These are phyloP conservation scores for Candida xyloterini DNA, from an alignment of 805 yeast species.

Conservation along the genomic window DNA sequence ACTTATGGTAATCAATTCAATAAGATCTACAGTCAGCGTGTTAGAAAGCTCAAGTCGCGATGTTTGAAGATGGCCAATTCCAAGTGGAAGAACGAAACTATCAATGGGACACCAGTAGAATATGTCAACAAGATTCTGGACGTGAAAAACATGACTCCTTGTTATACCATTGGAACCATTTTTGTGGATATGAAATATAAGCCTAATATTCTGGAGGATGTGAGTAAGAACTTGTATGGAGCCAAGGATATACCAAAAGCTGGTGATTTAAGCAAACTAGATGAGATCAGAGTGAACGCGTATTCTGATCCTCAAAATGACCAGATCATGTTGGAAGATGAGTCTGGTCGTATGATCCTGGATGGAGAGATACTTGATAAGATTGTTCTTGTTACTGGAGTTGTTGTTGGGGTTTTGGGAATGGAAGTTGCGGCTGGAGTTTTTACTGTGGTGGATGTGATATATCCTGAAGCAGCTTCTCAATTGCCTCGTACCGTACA, in stretches of 20 bases:
- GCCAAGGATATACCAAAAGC: constrained; percentile 37
- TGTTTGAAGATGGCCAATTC: constrained; percentile 42
- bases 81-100: constrained; percentile 42
- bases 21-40: constrained; percentile 51
- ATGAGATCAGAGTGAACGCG: constrained; percentile 35
- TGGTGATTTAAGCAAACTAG: constrained; percentile 16
- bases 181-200: constrained; percentile 81
- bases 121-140: constrained; percentile 55
- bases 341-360: constrained; percentile 79
- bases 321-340: constrained; percentile 81
- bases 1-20: constrained; percentile 58
- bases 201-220: constrained; percentile 81
- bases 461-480: constrained; percentile 63
- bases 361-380: constrained; percentile 59
- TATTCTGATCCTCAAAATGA: constrained; percentile 58
- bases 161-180: constrained; percentile 86
- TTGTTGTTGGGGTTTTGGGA: constrained; percentile 83
- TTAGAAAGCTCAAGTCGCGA: constrained; percentile 45
- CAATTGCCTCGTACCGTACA: constrained; percentile 41
- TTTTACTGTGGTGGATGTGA: constrained; percentile 78
- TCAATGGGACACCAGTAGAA: constrained; percentile 28
- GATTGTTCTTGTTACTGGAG: constrained; percentile 78
- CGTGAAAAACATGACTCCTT: constrained; percentile 54
- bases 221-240: constrained; percentile 56
- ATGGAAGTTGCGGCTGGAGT: constrained; percentile 80